Percentiles rank a stretch among this genome's conserved stretches.
phyloP scores from a whole-genome alignment of 2,329 filamentous ascomycete genomes.

The Ampelomyces quisqualis region DNA sequence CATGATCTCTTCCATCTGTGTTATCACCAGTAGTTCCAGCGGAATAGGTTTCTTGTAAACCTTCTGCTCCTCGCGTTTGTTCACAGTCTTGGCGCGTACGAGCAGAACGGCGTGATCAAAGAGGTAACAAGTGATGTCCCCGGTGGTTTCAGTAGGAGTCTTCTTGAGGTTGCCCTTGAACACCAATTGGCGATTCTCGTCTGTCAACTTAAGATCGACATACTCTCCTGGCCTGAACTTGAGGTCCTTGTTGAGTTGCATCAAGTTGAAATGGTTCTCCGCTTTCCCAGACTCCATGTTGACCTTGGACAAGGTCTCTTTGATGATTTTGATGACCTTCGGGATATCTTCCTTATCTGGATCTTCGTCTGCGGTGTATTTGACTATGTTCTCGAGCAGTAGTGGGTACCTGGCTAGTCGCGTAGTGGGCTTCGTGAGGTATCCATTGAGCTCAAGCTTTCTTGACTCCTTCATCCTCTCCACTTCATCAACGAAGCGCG shows the following conservation, averaged over 20 bases:
- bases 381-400: constrained; percentile 85
- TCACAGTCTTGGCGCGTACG: constrained; percentile 85
- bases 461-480: constrained; percentile 94
- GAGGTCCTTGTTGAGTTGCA: constrained; percentile 86
- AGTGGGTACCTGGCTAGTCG: constrained; percentile 91
- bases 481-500: constrained; percentile 92
- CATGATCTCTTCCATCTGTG: constrained; percentile 95
- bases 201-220: constrained; percentile 90
- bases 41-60: constrained; percentile 96
- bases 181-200: constrained; percentile 87
- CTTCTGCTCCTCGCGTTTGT: constrained; percentile 91
- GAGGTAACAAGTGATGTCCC: constrained; percentile 90
- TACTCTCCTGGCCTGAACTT: constrained; percentile 87
- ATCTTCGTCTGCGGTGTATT: constrained; percentile 85
- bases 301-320: constrained; percentile 81
- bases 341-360: constrained; percentile 91
- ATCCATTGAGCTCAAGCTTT: constrained; percentile 95
- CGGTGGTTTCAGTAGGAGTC: constrained; percentile 73
- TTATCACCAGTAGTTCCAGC: constrained; percentile 86
- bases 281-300: constrained; percentile 96
- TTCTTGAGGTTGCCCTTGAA: constrained; percentile 96
- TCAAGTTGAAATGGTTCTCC: constrained; percentile 95
- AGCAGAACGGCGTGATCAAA: constrained; percentile 95
- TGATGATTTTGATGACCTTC: constrained; percentile 81
- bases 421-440: constrained; percentile 95